Evolutionary conservation across 1,284 basidiomycete species (phyloP), one percentile per base, ranked within the genome.

Genomic region (Entoloma clypeatum): DNA sequence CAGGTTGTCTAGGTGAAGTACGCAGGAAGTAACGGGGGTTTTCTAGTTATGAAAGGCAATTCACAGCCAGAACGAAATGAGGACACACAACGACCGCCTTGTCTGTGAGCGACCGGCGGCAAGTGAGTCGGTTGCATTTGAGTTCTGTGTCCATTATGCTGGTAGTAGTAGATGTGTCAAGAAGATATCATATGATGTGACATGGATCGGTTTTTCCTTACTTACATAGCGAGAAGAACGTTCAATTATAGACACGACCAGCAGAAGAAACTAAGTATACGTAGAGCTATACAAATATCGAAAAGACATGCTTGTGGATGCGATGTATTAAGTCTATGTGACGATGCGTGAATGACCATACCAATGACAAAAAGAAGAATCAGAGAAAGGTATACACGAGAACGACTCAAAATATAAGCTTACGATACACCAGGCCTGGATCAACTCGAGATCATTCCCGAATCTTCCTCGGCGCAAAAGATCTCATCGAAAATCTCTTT

Each of bases 81-180:
- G 41, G n/a, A 69, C 83, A 61, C 53, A 88, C 85, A 49, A 90
- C 86, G 11, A 90, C 86, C 2, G 86, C 86, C 60, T 86, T 89
- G 53, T 88, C 86, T 2, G 67, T 66, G 36, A 90, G 58, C 1
- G 69, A 48, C 52, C 72, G 74, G 43, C 86, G 74, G 58, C 86
- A 88, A 19, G 75, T 81, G 41, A 87, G 67, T 25, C 78, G 71
- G 58, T 90, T 90, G 59, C 86, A 90, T 53, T 79, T 85, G 34
- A 90, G 64, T 38, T 74, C 72, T n/a, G 65, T 65, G 50, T 75
- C 72, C 72, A 74, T 74, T 22, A 34, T 2, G 19, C n/a, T n/a
- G n/a, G 19, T 18, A 34, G 32, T 34, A 34, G n/a, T n/a, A n/a
- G n/a, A 18, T 22, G 30, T 14, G 4, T 32, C 19, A 14, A 22